These are phyloP conservation scores for Trichoderma simmonsii DNA, from an alignment of 2,329 filamentous ascomycete genomes.

Conservation along the genomic window DNA sequence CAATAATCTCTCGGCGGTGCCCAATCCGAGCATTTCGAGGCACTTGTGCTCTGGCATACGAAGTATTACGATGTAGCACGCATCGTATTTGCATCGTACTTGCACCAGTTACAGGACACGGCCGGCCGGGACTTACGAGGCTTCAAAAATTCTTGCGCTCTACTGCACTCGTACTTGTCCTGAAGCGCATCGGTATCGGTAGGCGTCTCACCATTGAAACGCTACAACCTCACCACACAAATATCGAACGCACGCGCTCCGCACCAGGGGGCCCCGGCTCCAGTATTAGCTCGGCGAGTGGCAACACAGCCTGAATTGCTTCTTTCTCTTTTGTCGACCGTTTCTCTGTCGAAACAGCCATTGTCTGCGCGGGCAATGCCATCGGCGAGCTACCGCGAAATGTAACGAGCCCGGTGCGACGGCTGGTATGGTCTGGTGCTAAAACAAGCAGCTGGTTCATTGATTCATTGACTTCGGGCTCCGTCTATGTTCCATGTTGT, in stretches of 20 bases:
- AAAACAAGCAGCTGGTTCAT: background rate
- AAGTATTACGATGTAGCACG: background rate
- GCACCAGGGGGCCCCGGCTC: background rate
- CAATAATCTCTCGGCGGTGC: conserved; percentile 9
- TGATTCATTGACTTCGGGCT: background rate
- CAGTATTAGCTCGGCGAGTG: background rate
- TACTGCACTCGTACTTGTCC: background rate
- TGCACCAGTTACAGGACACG: background rate
- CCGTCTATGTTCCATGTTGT: background rate
- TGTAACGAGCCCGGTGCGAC: conserved; percentile 4
- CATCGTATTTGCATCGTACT: background rate
- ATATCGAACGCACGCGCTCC: conserved; percentile 10
- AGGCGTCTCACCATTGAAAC: conserved; percentile 19
- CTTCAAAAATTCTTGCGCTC: background rate
- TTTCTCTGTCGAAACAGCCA: background rate
- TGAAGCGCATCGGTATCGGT: conserved; percentile 1
- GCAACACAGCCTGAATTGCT: conserved; percentile 3
- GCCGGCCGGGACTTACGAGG: background rate
- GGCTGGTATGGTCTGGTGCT: background rate
- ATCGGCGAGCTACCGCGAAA: background rate
- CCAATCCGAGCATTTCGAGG: background rate
- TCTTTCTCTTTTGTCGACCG: background rate
- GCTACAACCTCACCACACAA: conserved; percentile 18
- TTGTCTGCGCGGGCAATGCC: background rate
- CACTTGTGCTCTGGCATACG: background rate